Percentiles rank a stretch among this genome's conserved stretches.
Evolutionary conservation across 345 rosid species (phyloP).

Genomic region (Mangifera indica): DNA sequence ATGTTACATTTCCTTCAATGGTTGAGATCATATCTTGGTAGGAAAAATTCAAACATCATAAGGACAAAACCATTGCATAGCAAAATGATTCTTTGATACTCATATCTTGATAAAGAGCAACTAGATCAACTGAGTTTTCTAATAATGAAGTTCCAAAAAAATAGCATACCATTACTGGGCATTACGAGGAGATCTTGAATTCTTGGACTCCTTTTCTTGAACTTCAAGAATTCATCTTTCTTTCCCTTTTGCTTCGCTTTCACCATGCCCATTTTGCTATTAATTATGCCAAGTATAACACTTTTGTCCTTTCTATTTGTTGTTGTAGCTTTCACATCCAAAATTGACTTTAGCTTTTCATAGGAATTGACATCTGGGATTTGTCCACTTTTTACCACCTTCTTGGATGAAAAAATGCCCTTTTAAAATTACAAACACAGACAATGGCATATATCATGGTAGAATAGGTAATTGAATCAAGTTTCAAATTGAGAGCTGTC

Average conservation of each 20-base stretch:
- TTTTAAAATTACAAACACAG: constrained; percentile 79
- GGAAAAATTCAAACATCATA: background rate
- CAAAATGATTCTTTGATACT: background rate
- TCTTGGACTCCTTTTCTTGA: constrained; percentile 45
- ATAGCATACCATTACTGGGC: background rate
- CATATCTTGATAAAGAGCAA: background rate
- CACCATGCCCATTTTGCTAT: constrained; percentile 64
- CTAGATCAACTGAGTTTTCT: constrained; percentile 2
- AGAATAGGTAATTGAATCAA: constrained; percentile 76
- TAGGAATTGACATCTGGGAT: constrained; percentile 76
- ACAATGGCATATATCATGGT: constrained; percentile 87
- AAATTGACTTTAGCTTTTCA: constrained; percentile 68
- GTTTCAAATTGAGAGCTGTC: constrained; percentile 60
- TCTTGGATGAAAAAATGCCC: constrained; percentile 86
- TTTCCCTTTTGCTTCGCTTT: constrained; percentile 61
- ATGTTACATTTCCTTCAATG: background rate
- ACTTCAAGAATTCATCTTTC: constrained; percentile 94
- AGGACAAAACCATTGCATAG: background rate
- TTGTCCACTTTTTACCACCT: constrained; percentile 76
- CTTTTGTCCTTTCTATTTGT: constrained; percentile 63
- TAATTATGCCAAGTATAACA: constrained; percentile 82
- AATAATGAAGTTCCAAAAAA: background rate
- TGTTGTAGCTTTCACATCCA: constrained; percentile 70
- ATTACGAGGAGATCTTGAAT: constrained; percentile 9
- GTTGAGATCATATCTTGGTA: background rate